These are phyloP conservation scores for Lasiosphaeris hirsuta DNA, from an alignment of 495 filamentous ascomycete genomes.

Conservation along the genomic window DNA sequence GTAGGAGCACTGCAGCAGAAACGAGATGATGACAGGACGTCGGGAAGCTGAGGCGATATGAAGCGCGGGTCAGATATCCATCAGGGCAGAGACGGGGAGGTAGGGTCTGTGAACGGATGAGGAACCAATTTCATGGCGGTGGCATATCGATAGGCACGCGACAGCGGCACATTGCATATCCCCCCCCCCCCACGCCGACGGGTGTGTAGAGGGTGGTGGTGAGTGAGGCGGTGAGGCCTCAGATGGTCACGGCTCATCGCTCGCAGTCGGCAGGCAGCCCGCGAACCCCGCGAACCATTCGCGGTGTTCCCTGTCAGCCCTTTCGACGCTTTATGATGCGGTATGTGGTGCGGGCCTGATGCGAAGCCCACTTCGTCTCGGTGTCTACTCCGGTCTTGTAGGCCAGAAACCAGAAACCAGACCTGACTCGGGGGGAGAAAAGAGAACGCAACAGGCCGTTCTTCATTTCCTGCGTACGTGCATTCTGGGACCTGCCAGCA, in stretches of 20 bases:
- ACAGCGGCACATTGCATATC: constrained; percentile 3
- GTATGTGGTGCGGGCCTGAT: too few relatives aligned
- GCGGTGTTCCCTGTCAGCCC: too few relatives aligned
- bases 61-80: too few relatives aligned
- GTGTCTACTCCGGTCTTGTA: neutral
- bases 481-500: neutral
- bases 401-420: neutral
- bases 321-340: too few relatives aligned
- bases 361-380: neutral
- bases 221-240: constrained; percentile 3
- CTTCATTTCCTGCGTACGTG: neutral
- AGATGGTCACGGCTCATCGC: neutral
- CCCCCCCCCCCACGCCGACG: neutral
- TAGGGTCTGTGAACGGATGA: neutral
- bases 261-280: neutral
- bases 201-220: neutral
- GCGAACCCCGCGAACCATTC: neutral
- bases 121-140: neutral
- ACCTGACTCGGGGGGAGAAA: neutral
- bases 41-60: neutral
- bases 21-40: neutral
- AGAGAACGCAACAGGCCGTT: neutral
- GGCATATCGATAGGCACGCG: neutral
- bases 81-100: neutral
- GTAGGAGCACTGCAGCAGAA: neutral